A percentile compares a stretch with the other conserved stretches of the same genome.
These are phyloP conservation scores for Trichoderma koningiopsis DNA, from an alignment of 2,329 filamentous ascomycete species.

Conservation along the genomic window DNA sequence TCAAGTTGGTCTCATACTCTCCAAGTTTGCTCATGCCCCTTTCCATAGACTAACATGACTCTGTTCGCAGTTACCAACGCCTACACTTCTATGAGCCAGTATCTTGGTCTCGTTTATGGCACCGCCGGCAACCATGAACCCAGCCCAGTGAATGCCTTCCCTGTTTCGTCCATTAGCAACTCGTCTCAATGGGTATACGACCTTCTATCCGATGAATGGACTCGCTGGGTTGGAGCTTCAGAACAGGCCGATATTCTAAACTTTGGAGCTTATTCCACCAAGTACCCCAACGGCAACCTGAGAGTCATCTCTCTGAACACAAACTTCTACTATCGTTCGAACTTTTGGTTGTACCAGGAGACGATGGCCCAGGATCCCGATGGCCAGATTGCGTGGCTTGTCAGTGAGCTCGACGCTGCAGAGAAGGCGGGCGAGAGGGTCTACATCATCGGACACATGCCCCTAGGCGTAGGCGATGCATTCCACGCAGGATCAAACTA, in stretches of 20 bases:
- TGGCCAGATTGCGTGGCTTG: constrained; percentile 56
- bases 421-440: constrained; percentile 55
- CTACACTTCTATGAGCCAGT: constrained; percentile 49
- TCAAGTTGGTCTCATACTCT: constrained; percentile 32
- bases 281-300: constrained; percentile 49
- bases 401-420: constrained; percentile 54
- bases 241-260: constrained; percentile 38
- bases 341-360: constrained; percentile 58
- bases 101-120: constrained; percentile 51
- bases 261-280: constrained; percentile 54
- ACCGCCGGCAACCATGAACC: constrained; percentile 61
- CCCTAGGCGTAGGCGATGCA: constrained; percentile 52
- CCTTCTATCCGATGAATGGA: constrained; percentile 50
- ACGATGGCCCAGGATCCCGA: constrained; percentile 52
- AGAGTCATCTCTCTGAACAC: constrained; percentile 62
- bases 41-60: background rate
- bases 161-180: constrained; percentile 43
- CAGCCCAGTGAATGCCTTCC: constrained; percentile 55
- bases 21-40: background rate
- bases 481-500: constrained; percentile 56
- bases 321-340: constrained; percentile 60
- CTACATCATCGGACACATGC: constrained; percentile 61
- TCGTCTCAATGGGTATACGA: constrained; percentile 57
- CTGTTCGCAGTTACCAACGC: constrained; percentile 44
- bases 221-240: constrained; percentile 47